A percentile compares a stretch with the other conserved stretches of the same genome.
These are phyloP conservation scores for Euphorbia pulcherrima DNA, from an alignment of 345 rosid species.

Conservation along the genomic window DNA sequence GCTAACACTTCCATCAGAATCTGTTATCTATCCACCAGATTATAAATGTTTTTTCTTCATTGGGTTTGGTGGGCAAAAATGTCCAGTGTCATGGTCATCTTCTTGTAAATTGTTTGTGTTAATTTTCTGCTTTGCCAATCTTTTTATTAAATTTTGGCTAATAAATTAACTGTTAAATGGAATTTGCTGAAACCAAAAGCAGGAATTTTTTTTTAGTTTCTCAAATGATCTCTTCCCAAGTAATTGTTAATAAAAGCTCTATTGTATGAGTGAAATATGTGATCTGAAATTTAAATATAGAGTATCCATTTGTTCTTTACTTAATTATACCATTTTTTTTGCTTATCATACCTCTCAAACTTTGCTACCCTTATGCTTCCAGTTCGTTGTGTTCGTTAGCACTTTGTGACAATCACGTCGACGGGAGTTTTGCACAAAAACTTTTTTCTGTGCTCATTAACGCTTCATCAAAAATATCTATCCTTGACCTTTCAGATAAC, in stretches of 20 bases:
- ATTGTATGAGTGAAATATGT: neutral
- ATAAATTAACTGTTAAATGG: neutral
- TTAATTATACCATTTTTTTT: neutral
- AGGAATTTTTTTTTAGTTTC: neutral
- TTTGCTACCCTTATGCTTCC: slow-evolving; percentile 18
- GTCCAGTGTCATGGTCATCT: neutral
- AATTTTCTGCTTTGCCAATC: neutral
- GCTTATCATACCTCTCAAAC: slow-evolving; percentile 1
- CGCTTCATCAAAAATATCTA: slow-evolving; percentile 46
- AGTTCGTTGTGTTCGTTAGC: slow-evolving; percentile 66
- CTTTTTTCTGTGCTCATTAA: slow-evolving; percentile 57
- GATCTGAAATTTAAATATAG: neutral
- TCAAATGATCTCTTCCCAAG: neutral
- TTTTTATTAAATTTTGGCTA: neutral
- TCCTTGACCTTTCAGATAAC: slow-evolving; percentile 83
- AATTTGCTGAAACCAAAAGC: neutral
- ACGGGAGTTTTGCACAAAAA: slow-evolving; percentile 37
- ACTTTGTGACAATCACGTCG: slow-evolving; percentile 49
- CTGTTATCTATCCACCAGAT: neutral
- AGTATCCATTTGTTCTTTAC: neutral
- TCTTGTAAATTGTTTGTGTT: neutral
- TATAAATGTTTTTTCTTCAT: neutral
- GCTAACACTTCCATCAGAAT: neutral
- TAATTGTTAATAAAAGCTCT: neutral
- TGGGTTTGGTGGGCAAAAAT: neutral